phyloP scores from a whole-genome alignment of 2,329 filamentous ascomycete genomes.

The Myriosclerotinia duriaeana region DNA sequence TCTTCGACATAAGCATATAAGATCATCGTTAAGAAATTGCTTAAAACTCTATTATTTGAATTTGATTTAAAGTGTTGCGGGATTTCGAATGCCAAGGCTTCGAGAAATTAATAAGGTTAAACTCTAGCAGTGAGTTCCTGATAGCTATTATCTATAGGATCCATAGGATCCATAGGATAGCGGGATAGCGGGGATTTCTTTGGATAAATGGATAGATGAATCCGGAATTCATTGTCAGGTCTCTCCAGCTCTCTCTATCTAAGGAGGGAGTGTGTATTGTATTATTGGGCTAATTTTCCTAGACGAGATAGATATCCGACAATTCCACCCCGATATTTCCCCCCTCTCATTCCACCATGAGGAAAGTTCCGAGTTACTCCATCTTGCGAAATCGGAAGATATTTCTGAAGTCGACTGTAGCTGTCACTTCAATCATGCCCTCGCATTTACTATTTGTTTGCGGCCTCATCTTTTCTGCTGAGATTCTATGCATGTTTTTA shows the following conservation, averaged over 20 bases:
- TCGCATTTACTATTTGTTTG: background rate
- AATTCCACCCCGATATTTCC: background rate
- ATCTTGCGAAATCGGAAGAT: background rate
- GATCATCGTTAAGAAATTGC: slow-evolving; percentile 2
- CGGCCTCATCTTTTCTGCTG: background rate
- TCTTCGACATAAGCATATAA: background rate
- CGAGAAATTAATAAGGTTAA: background rate
- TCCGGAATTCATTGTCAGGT: background rate
- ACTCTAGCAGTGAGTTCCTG: background rate
- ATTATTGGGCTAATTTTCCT: background rate
- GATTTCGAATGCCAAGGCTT: slow-evolving; percentile 8
- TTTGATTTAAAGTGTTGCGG: background rate
- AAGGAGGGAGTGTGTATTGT: background rate
- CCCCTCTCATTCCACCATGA: background rate
- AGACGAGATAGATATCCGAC: background rate
- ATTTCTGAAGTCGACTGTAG: background rate
- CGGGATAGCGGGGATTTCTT: too few species aligned
- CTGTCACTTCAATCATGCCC: background rate
- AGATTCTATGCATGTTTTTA: background rate
- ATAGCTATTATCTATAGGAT: too few species aligned
- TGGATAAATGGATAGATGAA: background rate
- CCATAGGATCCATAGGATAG: too few species aligned
- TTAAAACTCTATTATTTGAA: background rate
- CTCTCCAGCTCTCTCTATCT: background rate
- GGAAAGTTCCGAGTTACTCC: background rate